A percentile compares a stretch with the other conserved stretches of the same genome.
These are phyloP conservation scores for Parmales sp. DNA, from an alignment of 108 stramenopile species.

Conservation along the genomic window DNA sequence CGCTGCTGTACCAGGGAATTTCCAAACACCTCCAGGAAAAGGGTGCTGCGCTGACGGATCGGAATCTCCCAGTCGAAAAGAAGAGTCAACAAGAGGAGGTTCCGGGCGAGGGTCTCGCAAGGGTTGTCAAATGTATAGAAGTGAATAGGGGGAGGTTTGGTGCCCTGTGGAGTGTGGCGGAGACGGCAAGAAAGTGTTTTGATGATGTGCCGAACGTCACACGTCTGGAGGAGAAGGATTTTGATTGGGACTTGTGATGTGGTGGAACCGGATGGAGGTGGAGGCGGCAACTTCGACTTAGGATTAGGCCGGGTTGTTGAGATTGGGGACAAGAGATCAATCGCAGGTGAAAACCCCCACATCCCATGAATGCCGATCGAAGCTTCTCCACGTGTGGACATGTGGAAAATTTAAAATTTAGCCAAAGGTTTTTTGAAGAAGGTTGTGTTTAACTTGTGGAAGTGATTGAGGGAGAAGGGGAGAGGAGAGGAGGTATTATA, in stretches of 20 bases:
- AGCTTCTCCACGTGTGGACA: background rate
- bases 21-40: constrained; percentile 56
- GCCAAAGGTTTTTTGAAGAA: background rate
- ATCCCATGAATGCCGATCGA: constrained; percentile 13
- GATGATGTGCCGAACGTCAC: constrained; percentile 36
- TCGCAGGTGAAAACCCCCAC: constrained; percentile 24
- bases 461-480: no score
- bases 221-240: constrained; percentile 15
- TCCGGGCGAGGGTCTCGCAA: constrained; percentile 42
- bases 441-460: no score
- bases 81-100: constrained; percentile 37
- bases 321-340: background rate
- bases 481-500: no score
- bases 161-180: background rate
- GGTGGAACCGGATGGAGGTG: background rate
- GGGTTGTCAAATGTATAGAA: constrained; percentile 38
- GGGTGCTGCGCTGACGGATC: constrained; percentile 38
- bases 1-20: constrained; percentile 39
- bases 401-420: background rate
- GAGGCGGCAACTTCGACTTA: background rate
- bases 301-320: background rate
- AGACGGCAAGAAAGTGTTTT: constrained; percentile 22
- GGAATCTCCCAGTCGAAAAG: constrained; percentile 46
- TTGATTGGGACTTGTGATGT: background rate
- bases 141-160: background rate